These are phyloP conservation scores for Raffaelea deltoideospora DNA, from an alignment of 2,329 filamentous ascomycete species.

Conservation along the genomic window DNA sequence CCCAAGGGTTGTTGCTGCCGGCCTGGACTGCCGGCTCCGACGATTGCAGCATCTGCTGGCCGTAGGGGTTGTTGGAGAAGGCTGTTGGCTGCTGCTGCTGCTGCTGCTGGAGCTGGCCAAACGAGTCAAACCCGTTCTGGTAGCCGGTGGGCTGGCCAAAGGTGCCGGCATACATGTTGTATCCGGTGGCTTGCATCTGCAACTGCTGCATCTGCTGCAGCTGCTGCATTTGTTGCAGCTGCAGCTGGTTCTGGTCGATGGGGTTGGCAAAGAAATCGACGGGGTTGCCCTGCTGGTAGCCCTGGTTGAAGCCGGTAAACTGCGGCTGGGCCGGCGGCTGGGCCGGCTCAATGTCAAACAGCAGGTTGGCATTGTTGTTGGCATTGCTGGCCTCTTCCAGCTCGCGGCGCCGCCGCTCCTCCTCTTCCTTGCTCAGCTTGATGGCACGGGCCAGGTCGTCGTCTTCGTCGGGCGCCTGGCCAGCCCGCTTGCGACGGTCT, in stretches of 20 bases:
- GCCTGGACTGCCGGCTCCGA: conserved; percentile 51
- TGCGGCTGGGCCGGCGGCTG: conserved; percentile 47
- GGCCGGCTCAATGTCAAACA: conserved; percentile 69
- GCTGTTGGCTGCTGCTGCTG: conserved; percentile 27
- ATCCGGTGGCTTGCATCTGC: conserved; percentile 70
- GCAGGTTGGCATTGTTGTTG: conserved; percentile 50
- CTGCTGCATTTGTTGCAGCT: conserved; percentile 42
- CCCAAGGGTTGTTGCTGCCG: conserved; percentile 93
- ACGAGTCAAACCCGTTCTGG: conserved; percentile 56
- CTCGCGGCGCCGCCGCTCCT: conserved; percentile 75
- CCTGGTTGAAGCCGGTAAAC: conserved; percentile 84
- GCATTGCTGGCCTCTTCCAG: conserved; percentile 45
- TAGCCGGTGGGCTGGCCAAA: conserved; percentile 32
- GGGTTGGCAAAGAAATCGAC: conserved; percentile 98
- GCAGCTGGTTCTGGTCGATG: conserved; percentile 60
- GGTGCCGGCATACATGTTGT: conserved; percentile 37
- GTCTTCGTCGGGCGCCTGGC: conserved; percentile 42
- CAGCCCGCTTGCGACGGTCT: conserved; percentile 59
- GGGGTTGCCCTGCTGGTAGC: conserved; percentile 89
- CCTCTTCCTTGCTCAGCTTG: conserved; percentile 85
- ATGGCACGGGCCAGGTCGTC: conserved; percentile 92
- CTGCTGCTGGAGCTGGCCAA: conserved; percentile 25
- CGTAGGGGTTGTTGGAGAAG: conserved; percentile 18
- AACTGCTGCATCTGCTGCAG: conserved; percentile 17
- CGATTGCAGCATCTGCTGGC: conserved; percentile 28